phyloP scores from a whole-genome alignment of 176 grass and related monocot genomes.

The Bromus sterilis region DNA sequence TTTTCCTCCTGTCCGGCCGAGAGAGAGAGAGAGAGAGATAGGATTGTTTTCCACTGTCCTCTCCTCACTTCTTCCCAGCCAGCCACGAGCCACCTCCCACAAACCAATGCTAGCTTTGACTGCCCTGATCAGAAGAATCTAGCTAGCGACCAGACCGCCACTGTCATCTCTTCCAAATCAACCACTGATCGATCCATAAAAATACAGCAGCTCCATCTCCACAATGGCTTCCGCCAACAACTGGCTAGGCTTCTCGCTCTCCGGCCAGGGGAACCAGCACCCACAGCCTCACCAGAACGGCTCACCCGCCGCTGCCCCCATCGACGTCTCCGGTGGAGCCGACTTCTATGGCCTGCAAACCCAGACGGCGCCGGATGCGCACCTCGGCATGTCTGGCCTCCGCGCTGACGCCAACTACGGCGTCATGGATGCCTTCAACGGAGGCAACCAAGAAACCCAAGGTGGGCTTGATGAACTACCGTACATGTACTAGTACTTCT shows the following conservation, averaged over 20 bases:
- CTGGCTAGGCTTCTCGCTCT: conserved; percentile 76
- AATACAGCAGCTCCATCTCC: not conserved
- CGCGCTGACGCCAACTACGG: conserved; percentile 28
- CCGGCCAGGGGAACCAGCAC: conserved; percentile 43
- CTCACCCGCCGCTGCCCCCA: conserved; percentile 20
- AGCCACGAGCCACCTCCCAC: conserved; percentile 14
- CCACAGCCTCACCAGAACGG: conserved; percentile 37
- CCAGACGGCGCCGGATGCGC: conserved; percentile 19
- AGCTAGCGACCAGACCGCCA: conserved; percentile 12
- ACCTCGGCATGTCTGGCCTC: conserved; percentile 28
- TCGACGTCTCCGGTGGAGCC: conserved; percentile 39
- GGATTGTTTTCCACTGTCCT: not conserved
- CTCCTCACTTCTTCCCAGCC: conserved; percentile 5
- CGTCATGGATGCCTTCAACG: conserved; percentile 50
- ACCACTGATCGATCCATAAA: not conserved
- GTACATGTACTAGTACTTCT: conserved; percentile 12
- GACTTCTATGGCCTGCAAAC: conserved; percentile 44
- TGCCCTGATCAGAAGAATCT: conserved; percentile 30
- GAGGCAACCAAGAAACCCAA: conserved; percentile 39
- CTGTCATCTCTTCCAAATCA: not conserved
- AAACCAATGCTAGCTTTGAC: conserved; percentile 20
- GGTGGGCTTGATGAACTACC: conserved; percentile 7
- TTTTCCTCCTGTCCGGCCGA: not conserved
- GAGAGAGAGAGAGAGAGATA: too few relatives aligned
- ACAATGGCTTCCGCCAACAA: conserved; percentile 66